Evolutionary conservation across 176 grass and related monocot species (phyloP), one percentile per base, ranked within the genome.

Genomic region (Miscanthus lutarioriparius): DNA sequence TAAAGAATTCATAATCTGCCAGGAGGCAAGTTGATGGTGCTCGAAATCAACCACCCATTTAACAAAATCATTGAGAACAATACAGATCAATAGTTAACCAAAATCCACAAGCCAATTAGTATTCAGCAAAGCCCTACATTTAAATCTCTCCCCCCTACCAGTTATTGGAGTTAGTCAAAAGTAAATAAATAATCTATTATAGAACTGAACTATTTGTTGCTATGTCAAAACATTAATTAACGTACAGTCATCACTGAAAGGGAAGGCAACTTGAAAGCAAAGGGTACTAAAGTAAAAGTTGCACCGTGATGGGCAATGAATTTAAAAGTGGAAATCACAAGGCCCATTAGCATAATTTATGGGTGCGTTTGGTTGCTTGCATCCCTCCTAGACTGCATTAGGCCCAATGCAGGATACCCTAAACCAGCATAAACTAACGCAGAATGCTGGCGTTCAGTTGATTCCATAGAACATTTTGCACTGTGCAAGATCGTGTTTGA

Each of bases 1-100:
- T 78, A 64, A 49, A 71, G 27, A 83, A 64, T 16, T 39, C 27
- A 37, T 58, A 83, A 16, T 76, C 54, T 72, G 35, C 32, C 33
- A 36, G 40, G 40, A 74, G 20, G 36, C 41, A 73, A 53, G 43
- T 16, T 67, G 22, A 15, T 37, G 36, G 70, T 88, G 38, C 38
- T 65, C 2, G 15, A 64, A 79, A 79, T 1, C 28, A 25, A 10
- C 43, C n/a, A 47, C 8, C 13, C 37, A 10, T 40, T 61, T 62
- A 37, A 70, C 35, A n/a, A 77, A n/a, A 77, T 40, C 33, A 77
- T 41, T 81, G 44, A 61, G 33, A 61, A 22, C 10, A 11, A 43
- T 36, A 53, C 48, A 7, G 44, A 27, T 32, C 40, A 49, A 67
- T 27, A 81, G 38, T 51, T 17, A 48, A 81, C 28, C 10, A 47